Evolutionary conservation across 768 basidiomycete species (phyloP).

Genomic region (Dentipellis fragilis): DNA sequence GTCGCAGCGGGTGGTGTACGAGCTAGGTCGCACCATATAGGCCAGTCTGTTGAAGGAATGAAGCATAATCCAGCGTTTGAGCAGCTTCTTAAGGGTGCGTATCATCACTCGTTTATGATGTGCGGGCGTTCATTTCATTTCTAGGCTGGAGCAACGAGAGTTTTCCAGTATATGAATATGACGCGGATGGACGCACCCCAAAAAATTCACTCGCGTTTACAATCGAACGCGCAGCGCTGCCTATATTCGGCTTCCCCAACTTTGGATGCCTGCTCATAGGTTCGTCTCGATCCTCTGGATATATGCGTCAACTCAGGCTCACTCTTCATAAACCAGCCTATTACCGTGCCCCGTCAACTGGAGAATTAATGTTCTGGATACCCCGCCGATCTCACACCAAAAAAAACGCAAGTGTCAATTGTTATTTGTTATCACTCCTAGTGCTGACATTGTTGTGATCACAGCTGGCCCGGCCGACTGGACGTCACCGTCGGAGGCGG

Average conservation of each 20-base stretch:
- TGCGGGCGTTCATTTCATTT: background rate
- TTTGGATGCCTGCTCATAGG: constrained; percentile 34
- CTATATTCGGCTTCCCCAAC: constrained; percentile 34
- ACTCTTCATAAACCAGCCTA: constrained; percentile 19
- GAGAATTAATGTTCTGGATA: constrained; percentile 27
- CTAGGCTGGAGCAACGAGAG: background rate
- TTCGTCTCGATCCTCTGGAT: constrained; percentile 6
- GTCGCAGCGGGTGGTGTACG: background rate
- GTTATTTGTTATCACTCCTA: background rate
- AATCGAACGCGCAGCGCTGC: constrained; percentile 33
- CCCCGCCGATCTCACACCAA: constrained; percentile 31
- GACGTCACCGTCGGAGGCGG: constrained; percentile 37
- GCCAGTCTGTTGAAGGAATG: background rate
- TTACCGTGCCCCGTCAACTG: constrained; percentile 20
- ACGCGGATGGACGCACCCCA: background rate
- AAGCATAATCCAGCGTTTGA: background rate
- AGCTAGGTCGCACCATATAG: background rate
- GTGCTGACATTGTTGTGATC: background rate
- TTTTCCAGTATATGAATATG: background rate
- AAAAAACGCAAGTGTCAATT: constrained; percentile 26
- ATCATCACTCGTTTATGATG: background rate
- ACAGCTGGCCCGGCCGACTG: constrained; percentile 27
- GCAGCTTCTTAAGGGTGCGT: background rate
- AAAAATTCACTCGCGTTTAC: constrained; percentile 21
- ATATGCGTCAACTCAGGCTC: background rate